These are phyloP conservation scores for Coccomyxa sp. DNA, from an alignment of 139 green algal species.

Conservation along the genomic window DNA sequence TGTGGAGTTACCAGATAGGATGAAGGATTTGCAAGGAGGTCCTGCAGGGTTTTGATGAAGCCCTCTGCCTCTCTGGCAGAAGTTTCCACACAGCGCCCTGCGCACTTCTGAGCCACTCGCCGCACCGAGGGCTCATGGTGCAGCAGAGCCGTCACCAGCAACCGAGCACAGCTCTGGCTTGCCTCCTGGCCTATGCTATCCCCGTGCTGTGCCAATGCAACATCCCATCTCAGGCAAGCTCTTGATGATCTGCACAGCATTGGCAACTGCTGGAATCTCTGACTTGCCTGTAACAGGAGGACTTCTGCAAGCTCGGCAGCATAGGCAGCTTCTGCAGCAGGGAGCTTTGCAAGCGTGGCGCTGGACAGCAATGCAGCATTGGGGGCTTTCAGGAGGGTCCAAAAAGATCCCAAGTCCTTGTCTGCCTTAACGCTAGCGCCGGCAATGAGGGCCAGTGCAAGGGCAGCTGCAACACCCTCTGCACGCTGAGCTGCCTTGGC, in stretches of 20 bases:
- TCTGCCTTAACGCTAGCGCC: slow-evolving; percentile 20
- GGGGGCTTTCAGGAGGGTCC: not conserved
- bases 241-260: too few relatives aligned
- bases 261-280: too few relatives aligned
- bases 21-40: too few relatives aligned
- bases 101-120: not conserved
- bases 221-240: too few relatives aligned
- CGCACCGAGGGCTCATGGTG: not conserved
- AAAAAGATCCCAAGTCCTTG: not conserved
- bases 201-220: too few relatives aligned
- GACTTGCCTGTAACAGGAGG: slow-evolving; percentile 21
- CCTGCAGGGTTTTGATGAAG: too few relatives aligned
- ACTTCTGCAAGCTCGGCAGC: slow-evolving; percentile 20
- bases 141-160: not conserved
- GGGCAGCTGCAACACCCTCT: slow-evolving; percentile 37
- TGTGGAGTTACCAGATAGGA: too few relatives aligned
- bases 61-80: too few relatives aligned
- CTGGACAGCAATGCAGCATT: slow-evolving; percentile 40
- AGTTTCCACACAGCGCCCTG: too few relatives aligned
- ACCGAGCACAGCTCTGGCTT: not conserved
- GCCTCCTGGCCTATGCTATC: too few relatives aligned
- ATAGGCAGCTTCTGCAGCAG: slow-evolving; percentile 36
- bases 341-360: slow-evolving; percentile 39
- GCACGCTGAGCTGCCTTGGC: slow-evolving; percentile 41
- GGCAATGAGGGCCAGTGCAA: slow-evolving; percentile 32